Base-by-base conservation (phyloP, 148 eudicot species). In the Rheum nobile region DNA sequence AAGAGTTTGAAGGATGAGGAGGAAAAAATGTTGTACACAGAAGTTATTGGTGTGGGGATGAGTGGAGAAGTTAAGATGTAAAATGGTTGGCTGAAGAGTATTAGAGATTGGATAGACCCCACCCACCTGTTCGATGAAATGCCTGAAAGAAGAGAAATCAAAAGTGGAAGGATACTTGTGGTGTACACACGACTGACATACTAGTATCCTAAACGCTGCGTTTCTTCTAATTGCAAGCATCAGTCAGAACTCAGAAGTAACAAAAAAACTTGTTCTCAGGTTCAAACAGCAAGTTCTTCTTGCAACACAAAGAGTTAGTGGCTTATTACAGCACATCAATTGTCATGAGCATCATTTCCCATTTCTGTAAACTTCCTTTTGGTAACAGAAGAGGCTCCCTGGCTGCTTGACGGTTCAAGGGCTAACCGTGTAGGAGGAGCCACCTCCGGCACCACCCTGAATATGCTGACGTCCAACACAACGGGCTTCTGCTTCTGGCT, bases 401-500 rank as follows among this genome's bases (percentile, higher is more conserved):
- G 41, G 4, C 70, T 65, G 32, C 70, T 34, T 34, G 70, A 32
- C 6, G 39, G 22, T 65, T 72, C 65, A 50, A 24, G 4, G 24
- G 24, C 19, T 28, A 19, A 50, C 50, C n/a, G 44, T 0, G 76
- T 38, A 16, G 32, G 76, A 35, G 76, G 74, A 70, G 42, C 72
- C 38, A 76, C 76, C 71, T 82, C 80, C 17, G 76, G 71, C 32
- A 78, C 84, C 19, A 81, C 88, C 67, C 85, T 81, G 71, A 85
- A 87, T 50, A 87, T 78, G 72, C 75, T 80, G 29, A 87, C 86
- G 21, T 87, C 75, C 6, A 82, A 52, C 70, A 80, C 42, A 68
- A 75, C 17, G 0, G 19, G 42, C 26, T 77, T 70, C 0, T 32
- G 8, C 29, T 71, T 75, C 19, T 41, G 59, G 43, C 61, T 75